Evolutionary conservation across 345 rosid species (phyloP), one percentile per base, ranked within the genome.

Genomic region (Lenwebbia sp.): DNA sequence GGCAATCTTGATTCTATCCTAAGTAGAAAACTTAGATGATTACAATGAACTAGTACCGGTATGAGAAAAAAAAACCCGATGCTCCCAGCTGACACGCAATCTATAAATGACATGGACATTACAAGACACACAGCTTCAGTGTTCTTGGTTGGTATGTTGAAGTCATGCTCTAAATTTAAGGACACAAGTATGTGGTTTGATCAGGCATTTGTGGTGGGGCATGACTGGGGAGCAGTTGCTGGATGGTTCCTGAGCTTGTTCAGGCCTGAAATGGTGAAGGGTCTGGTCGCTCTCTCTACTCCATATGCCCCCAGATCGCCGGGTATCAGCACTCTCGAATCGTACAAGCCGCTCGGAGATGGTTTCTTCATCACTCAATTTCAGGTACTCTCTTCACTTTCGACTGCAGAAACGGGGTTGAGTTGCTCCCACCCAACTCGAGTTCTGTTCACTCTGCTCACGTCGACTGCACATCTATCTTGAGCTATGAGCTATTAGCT

Each of bases 341-440:
- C 84, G 51, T 85, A 87, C 41, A 88, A 76, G 54, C 78, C 50
- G 0, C 91, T 85, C 56, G 95, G 96, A 62, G 94, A 94, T 57
- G 97, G 91, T 3, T 83, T 91, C 85, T 93, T 93, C 88, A 91
- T 93, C 5, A 54, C 91, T 78, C 95, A 94, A 87, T 95, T 94
- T 85, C 97, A 93, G 95, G 97, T 93, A 90, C 78, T 26, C 47
- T 85, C 17, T n/a, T 8, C 49, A 2, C 83, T 78, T 41, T n/a
- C 7, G 25, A 11, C 57, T 0, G 22, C 26, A 13, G 50, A 52
- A 82, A 62, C 19, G 23, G 41, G 9, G 9, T 49, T 2, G 26
- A 54, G 78, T 70, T 70, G 78, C 78, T 33, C 26, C 0, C 44
- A 70, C 78, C 47, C 1, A 33, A 70, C 26, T 37, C 0, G 0